These are phyloP conservation scores for Rhexocercosporidium sp. DNA, from an alignment of 2,329 filamentous ascomycete species.

Conservation along the genomic window DNA sequence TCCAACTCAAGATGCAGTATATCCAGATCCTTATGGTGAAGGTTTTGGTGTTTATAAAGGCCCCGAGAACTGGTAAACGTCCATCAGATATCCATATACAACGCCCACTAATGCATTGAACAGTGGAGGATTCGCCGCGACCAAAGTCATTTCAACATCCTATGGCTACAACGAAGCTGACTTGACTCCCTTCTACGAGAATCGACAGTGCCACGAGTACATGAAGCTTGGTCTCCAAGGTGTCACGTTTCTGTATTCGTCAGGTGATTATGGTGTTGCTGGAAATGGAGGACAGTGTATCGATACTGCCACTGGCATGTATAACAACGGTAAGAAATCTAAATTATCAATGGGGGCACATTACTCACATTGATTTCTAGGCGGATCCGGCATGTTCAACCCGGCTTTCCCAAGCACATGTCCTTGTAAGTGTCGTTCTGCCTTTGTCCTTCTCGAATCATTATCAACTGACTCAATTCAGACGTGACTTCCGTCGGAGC, in stretches of 20 bases:
- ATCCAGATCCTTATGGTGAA: conserved; percentile 37
- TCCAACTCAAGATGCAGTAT: conserved; percentile 43
- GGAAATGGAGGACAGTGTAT: conserved; percentile 43
- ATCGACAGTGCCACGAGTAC: conserved; percentile 27
- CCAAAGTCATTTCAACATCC: conserved; percentile 56
- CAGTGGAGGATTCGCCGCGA: conserved; percentile 49
- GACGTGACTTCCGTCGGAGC: conserved; percentile 67
- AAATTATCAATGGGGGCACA: too few species aligned
- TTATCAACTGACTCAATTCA: not conserved
- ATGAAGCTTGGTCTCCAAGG: conserved; percentile 28
- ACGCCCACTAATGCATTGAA: not conserved
- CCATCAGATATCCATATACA: not conserved
- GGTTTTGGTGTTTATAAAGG: conserved; percentile 44
- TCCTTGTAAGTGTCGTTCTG: conserved; percentile 49
- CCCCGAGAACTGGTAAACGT: conserved; percentile 43
- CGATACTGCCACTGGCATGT: conserved; percentile 40
- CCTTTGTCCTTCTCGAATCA: not conserved
- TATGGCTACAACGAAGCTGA: conserved; percentile 52
- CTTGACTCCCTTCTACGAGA: conserved; percentile 22
- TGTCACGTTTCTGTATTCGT: conserved; percentile 26
- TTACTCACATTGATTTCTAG: not conserved
- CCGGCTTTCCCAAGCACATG: conserved; percentile 69
- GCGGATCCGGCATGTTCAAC: conserved; percentile 34
- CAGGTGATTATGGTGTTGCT: conserved; percentile 34
- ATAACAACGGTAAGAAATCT: conserved; percentile 24